phyloP scores from a whole-genome alignment of 2,329 filamentous ascomycete species.

The Aspergillus piperis region DNA sequence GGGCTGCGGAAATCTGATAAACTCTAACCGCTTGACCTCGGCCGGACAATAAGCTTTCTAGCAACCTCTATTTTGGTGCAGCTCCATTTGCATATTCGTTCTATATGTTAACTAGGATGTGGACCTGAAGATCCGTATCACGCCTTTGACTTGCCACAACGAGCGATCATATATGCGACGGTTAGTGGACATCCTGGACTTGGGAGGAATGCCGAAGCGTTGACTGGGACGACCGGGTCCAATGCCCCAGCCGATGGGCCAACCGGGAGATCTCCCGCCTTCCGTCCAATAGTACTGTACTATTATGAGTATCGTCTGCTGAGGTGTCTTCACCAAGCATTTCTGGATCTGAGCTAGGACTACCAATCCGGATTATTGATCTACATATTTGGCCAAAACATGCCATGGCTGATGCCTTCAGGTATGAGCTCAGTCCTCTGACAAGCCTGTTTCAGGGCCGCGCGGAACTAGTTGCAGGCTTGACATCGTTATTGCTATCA shows the following conservation, averaged over 20 bases:
- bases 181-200: not conserved
- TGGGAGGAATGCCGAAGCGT: constrained; percentile 1
- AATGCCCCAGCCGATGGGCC: constrained; percentile 8
- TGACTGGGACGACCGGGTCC: not conserved
- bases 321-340: constrained; percentile 7
- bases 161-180: not conserved
- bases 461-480: not conserved
- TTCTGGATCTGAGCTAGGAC: constrained; percentile 10
- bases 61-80: not conserved
- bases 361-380: constrained; percentile 8
- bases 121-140: not conserved
- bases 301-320: not conserved
- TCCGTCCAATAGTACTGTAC: not conserved
- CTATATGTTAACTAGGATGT: not conserved
- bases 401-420: not conserved
- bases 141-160: not conserved
- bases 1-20: not conserved
- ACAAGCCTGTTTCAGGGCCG: constrained; percentile 1
- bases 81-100: not conserved
- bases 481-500: not conserved
- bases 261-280: constrained; percentile 12
- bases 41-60: not conserved
- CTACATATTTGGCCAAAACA: constrained; percentile 9
- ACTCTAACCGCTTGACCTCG: not conserved
- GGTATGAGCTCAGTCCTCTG: constrained; percentile 6